A percentile compares a stretch with the other conserved stretches of the same genome.
Evolutionary conservation across 2,329 filamentous ascomycete species (phyloP).

Genomic region (Botrytis byssoidea): DNA sequence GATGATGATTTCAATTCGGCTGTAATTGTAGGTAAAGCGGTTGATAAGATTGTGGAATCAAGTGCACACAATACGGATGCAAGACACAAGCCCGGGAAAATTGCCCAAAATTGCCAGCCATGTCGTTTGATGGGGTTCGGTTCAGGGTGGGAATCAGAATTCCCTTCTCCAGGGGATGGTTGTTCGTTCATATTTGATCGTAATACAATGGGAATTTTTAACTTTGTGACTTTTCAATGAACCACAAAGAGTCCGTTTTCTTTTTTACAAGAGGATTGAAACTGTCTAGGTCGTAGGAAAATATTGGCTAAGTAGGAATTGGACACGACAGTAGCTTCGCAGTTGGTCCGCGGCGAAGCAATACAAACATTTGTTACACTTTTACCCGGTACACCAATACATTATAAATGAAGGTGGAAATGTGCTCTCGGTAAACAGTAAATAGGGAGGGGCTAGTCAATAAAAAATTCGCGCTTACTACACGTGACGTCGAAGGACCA

Average conservation of each 20-base stretch:
- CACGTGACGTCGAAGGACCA: neutral
- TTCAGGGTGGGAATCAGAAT: neutral
- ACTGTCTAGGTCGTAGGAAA: neutral
- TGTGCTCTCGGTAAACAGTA: neutral
- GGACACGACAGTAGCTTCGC: neutral
- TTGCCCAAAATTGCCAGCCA: conserved; percentile 13
- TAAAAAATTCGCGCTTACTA: neutral
- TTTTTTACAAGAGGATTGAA: neutral
- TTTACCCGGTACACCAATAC: neutral
- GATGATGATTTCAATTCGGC: neutral
- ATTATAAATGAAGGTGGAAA: neutral
- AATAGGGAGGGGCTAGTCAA: neutral
- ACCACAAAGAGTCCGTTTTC: neutral
- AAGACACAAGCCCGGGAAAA: conserved; percentile 8
- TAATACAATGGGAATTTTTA: neutral
- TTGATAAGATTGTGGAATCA: conserved; percentile 7
- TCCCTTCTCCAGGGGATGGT: neutral
- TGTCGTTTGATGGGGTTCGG: neutral
- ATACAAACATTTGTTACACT: neutral
- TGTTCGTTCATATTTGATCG: neutral
- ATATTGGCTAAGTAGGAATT: neutral
- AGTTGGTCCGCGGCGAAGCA: neutral
- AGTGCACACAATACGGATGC: conserved; percentile 15
- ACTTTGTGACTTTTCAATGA: neutral
- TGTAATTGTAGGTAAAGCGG: conserved; percentile 14